Evolutionary conservation across 148 eudicot species (phyloP).

Genomic region (Silene latifolia): DNA sequence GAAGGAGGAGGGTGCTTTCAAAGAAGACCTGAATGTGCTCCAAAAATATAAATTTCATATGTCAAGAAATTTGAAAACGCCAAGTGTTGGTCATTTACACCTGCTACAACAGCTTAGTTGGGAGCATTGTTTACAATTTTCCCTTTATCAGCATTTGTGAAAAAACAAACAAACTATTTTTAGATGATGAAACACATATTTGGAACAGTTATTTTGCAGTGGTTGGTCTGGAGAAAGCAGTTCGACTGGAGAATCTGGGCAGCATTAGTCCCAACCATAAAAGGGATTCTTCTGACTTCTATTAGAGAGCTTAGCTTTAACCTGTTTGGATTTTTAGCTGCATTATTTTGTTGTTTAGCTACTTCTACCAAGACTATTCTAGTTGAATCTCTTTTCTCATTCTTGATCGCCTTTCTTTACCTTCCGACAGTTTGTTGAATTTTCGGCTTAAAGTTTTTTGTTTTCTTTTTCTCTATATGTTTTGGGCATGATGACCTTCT

Average conservation of each 20-base stretch:
- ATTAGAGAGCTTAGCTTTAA: conserved; percentile 90
- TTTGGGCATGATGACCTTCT: no score
- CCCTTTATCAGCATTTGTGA: background rate
- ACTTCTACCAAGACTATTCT: conserved; percentile 95
- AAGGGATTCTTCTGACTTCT: conserved; percentile 93
- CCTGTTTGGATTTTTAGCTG: conserved; percentile 90
- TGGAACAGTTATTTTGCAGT: conserved; percentile 81
- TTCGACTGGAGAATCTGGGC: conserved; percentile 94
- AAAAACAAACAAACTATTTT: no score
- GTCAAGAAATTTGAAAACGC: no score
- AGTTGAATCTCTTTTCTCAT: conserved; percentile 75
- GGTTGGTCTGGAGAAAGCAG: conserved; percentile 86
- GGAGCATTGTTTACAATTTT: conserved; percentile 2
- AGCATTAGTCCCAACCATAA: conserved; percentile 86
- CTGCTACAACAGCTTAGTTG: conserved; percentile 87
- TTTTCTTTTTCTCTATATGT: no score
- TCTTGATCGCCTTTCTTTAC: background rate
- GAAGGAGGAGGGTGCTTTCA: no score
- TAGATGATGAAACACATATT: conserved; percentile 14
- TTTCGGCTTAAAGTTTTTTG: background rate
- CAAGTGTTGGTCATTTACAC: conserved; percentile 95
- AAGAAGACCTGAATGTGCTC: no score
- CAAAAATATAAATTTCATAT: no score
- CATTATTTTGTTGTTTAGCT: conserved; percentile 91
- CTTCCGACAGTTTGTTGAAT: background rate